Evolutionary conservation across 257 asterid genomes (phyloP).

Genomic region (Solanum pennellii): DNA sequence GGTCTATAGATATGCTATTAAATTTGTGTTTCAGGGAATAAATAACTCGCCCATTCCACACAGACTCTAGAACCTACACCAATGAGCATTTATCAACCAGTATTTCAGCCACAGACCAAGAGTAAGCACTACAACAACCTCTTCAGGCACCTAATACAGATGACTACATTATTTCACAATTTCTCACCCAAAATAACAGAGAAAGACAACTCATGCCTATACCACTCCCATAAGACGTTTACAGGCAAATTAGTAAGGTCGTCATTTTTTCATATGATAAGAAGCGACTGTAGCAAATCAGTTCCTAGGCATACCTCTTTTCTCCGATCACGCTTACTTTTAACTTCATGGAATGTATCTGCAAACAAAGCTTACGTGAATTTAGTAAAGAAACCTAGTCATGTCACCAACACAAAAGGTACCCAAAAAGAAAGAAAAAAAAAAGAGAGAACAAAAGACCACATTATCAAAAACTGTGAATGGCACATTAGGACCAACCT

Average conservation of each 20-base stretch:
- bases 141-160: not conserved
- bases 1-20: not conserved
- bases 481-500: not conserved
- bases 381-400: not conserved
- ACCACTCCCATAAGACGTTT: not conserved
- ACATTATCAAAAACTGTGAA: not conserved
- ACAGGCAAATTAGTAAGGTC: not conserved
- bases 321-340: conserved; percentile 63
- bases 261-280: not conserved
- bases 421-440: not conserved
- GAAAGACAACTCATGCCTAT: not conserved
- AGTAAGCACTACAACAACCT: not conserved
- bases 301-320: conserved; percentile 52
- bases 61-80: not conserved
- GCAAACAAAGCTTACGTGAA: conserved; percentile 12
- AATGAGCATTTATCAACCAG: not conserved
- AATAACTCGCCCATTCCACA: not conserved
- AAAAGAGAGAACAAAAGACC: not conserved
- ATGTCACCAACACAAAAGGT: not conserved
- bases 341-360: conserved; percentile 91
- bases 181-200: not conserved
- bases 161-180: not conserved
- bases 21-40: not conserved
- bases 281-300: not conserved
- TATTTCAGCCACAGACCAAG: not conserved